These are phyloP conservation scores for Phytopythium chamaehyphon DNA, from an alignment of 352 stramenopile genomes.

Conservation along the genomic window DNA sequence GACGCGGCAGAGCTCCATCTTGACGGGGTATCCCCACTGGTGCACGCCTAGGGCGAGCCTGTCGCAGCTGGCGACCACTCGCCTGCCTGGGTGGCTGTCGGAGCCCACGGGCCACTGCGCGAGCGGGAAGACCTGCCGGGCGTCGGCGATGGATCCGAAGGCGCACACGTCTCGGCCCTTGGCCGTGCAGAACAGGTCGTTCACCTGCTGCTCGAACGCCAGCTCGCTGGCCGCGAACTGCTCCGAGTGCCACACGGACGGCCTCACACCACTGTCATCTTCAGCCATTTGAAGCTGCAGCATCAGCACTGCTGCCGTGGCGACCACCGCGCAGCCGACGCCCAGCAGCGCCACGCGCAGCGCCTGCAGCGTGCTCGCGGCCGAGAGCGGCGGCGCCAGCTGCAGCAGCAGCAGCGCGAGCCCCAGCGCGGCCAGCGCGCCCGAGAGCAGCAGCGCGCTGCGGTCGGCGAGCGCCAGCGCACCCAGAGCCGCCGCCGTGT, in stretches of 20 bases:
- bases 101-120: slow-evolving; percentile 34
- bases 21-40: slow-evolving; percentile 42
- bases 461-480: slow-evolving; percentile 24
- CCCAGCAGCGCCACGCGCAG: slow-evolving; percentile 11
- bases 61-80: slow-evolving; percentile 29
- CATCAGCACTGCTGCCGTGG: slow-evolving; percentile 11
- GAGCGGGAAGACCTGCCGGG: slow-evolving; percentile 33
- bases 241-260: slow-evolving; percentile 23
- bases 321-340: slow-evolving; percentile 7
- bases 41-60: slow-evolving; percentile 35
- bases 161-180: slow-evolving; percentile 39
- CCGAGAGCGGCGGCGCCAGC: slow-evolving; percentile 14
- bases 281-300: slow-evolving; percentile 15
- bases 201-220: slow-evolving; percentile 29
- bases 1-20: slow-evolving; percentile 44
- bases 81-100: slow-evolving; percentile 22
- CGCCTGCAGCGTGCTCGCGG: slow-evolving; percentile 2
- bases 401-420: slow-evolving; percentile 20
- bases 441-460: slow-evolving; percentile 17
- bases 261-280: slow-evolving; percentile 10
- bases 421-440: slow-evolving; percentile 11
- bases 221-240: slow-evolving; percentile 19
- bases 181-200: slow-evolving; percentile 45
- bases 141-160: slow-evolving; percentile 31
- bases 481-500: slow-evolving; percentile 18